Conservation (phyloP, 495 filamentous ascomycete species). For the Pseudoneurospora amorphoporcata region DNA sequence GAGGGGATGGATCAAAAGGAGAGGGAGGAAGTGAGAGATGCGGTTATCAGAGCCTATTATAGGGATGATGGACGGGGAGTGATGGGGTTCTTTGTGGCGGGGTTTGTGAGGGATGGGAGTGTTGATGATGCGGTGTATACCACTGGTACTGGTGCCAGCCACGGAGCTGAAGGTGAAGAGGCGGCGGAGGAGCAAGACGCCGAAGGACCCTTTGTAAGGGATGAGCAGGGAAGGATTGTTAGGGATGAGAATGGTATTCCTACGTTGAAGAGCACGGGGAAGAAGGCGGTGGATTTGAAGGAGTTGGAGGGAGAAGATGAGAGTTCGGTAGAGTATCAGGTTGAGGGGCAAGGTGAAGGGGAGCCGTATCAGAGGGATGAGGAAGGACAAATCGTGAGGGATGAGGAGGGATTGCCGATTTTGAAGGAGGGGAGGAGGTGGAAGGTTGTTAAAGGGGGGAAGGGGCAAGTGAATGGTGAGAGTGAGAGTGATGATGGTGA, state of each 20-base stretch:
- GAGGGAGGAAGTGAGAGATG: conserved; percentile 41
- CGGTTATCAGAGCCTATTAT: conserved; percentile 64
- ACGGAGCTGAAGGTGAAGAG: neutral
- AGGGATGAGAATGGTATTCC: conserved; percentile 30
- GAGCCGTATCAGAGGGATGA: conserved; percentile 18
- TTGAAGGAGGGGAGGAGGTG: neutral
- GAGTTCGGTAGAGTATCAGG: conserved; percentile 15
- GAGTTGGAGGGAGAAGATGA: conserved; percentile 18
- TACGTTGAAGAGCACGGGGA: conserved; percentile 24
- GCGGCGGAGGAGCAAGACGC: conserved; percentile 8
- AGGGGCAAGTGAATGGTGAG: conserved; percentile 11
- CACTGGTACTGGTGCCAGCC: neutral
- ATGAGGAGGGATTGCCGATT: conserved; percentile 9
- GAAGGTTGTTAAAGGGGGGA: conserved; percentile 23
- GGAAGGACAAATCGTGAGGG: conserved; percentile 21
- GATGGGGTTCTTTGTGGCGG: conserved; percentile 42
- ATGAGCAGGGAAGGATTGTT: conserved; percentile 27
- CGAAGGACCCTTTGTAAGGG: conserved; percentile 27
- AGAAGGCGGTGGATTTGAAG: conserved; percentile 8
- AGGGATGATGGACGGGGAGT: conserved; percentile 65
- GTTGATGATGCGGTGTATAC: neutral
- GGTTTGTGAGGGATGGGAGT: conserved; percentile 30
- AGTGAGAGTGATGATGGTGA: conserved; percentile 16
- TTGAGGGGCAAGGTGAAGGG: conserved; percentile 5
- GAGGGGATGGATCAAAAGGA: conserved; percentile 54